Evolutionary conservation across 2,329 filamentous ascomycete species (phyloP).

Genomic region (Colletotrichum phormii): DNA sequence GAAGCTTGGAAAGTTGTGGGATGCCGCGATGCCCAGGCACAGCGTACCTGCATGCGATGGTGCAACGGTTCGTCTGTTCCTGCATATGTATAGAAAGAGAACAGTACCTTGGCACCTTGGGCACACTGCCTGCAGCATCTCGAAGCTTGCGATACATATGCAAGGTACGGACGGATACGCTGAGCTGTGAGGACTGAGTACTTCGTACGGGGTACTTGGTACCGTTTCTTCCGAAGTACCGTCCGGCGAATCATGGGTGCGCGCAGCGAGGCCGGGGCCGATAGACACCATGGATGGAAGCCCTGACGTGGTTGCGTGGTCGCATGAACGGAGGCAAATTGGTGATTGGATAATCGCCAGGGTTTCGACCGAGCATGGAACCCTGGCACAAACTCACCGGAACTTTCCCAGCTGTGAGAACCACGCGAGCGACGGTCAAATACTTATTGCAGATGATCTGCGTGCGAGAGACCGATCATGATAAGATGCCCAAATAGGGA

Average conservation of each 20-base stretch:
- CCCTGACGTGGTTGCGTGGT: conserved; percentile 20
- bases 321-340: conserved; percentile 37
- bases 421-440: conserved; percentile 15
- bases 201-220: conserved; percentile 22
- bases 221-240: conserved; percentile 22
- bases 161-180: conserved; percentile 34
- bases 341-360: conserved; percentile 27
- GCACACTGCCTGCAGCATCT: conserved; percentile 4
- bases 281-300: conserved; percentile 9
- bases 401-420: conserved; percentile 25
- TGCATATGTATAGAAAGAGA: conserved; percentile 28
- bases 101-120: background rate
- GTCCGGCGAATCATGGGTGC: background rate
- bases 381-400: conserved; percentile 17
- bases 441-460: conserved; percentile 20
- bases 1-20: conserved; percentile 9
- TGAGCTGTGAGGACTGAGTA: background rate
- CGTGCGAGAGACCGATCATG: conserved; percentile 28
- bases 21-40: background rate
- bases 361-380: conserved; percentile 19
- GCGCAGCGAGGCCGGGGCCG: background rate
- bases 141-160: conserved; percentile 26
- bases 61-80: conserved; percentile 34
- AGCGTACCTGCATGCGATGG: conserved; percentile 33
- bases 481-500: conserved; percentile 36